Base-by-base conservation (phyloP, 148 eudicot species). In the Camellia lanceoleosa region DNA sequence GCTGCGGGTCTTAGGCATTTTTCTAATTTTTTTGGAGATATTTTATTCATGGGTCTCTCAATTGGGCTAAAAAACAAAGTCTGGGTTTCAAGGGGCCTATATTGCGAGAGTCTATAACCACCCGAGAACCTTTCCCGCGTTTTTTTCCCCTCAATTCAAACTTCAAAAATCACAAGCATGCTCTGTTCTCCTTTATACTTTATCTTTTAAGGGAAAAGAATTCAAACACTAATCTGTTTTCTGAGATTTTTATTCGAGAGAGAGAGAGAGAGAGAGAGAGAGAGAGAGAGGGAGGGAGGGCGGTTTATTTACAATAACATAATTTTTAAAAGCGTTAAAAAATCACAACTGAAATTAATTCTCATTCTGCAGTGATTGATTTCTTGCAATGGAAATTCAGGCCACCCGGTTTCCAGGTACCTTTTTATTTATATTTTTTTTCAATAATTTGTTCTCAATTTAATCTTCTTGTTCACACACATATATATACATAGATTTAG, bases 321-420 rank as follows among this genome's bases (percentile, higher is more conserved):
- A 42, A 12, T 15, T 69, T 3, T 7, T 7, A 43, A 67, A 43
- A 2, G 52, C 30, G 46, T 70, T 70, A 30, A n/a, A 19, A 47
- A 70, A 70, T 47, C 56, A 18, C 56, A 47, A 70, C 73, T 18
- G 54, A 69, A 18, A 70, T 56, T 47, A n/a, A 70, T 70, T 47
- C 55, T 7, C 3, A 47, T 7, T 0, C 16, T 47, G 38, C 63
- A 60, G 19, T 16, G 61, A 58, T 14, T 58, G 61, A 58, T 14
- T 58, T 14, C 15, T 14, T 58, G 68, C 61, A 23, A 72, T 72
- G 75, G 75, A 72, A 72, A 72, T 52, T 54, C 75, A 72, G 62
- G 61, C 44, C 75, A 23, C 75, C 19, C 43, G 61, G 5, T 54
- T 72, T 72, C 61, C 44, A 52, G 75, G 75, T 72, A 10, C 38